These are phyloP conservation scores for Fusarium poae DNA, from an alignment of 2,329 filamentous ascomycete species.

Conservation along the genomic window DNA sequence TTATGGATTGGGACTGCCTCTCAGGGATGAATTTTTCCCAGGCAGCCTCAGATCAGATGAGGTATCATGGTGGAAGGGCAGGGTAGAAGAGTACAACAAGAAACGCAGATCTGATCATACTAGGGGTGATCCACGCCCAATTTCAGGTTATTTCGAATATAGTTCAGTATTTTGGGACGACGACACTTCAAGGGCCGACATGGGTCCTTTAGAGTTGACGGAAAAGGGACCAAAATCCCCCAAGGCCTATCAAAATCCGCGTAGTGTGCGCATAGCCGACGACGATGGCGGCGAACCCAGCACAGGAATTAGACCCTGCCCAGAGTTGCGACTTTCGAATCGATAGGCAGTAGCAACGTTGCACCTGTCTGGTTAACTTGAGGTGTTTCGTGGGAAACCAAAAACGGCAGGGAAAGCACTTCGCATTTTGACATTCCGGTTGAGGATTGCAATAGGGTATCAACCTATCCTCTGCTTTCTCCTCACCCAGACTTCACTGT, in stretches of 20 bases:
- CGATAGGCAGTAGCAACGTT: background rate
- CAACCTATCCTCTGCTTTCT: slow-evolving; percentile 57
- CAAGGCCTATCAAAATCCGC: background rate
- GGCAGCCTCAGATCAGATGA: background rate
- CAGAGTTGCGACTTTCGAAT: background rate
- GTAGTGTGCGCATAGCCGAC: background rate
- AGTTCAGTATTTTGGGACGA: no score
- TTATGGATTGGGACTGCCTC: background rate
- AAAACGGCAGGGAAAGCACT: background rate
- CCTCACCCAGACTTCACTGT: slow-evolving; percentile 60
- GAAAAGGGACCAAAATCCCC: background rate
- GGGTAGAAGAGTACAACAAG: no score
- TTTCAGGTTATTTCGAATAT: no score
- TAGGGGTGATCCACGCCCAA: no score
- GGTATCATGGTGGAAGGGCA: background rate
- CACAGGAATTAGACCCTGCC: no score
- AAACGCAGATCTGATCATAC: no score
- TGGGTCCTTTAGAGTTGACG: no score
- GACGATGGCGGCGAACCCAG: background rate
- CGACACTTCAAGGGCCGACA: no score
- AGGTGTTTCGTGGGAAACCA: background rate
- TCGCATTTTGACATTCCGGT: background rate
- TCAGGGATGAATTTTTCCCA: background rate
- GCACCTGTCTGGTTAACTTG: background rate
- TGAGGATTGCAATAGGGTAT: background rate